phyloP scores from a whole-genome alignment of 805 yeast species.

The Ogataea trehaloabstinens region DNA sequence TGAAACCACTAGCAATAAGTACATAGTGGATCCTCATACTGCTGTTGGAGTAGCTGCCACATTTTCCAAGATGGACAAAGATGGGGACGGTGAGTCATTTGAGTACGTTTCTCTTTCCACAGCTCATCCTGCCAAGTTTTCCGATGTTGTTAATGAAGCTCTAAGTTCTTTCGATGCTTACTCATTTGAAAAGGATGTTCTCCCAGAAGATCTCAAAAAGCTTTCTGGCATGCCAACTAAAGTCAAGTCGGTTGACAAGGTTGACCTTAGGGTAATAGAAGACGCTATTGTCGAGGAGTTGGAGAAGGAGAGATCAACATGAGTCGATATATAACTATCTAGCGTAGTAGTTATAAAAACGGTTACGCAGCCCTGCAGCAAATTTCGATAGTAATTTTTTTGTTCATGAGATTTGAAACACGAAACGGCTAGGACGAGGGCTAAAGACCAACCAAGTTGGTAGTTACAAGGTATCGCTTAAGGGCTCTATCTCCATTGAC shows the following conservation, averaged over 20 bases:
- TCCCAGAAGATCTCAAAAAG: slow-evolving; percentile 82
- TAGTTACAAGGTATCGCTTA: no score
- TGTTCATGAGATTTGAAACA: slow-evolving; percentile 5
- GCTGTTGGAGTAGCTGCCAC: slow-evolving; percentile 91
- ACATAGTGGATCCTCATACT: slow-evolving; percentile 93
- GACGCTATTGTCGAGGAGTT: slow-evolving; percentile 71
- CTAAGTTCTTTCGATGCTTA: slow-evolving; percentile 64
- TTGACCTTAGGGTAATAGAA: slow-evolving; percentile 75
- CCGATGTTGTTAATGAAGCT: slow-evolving; percentile 90
- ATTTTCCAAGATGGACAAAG: slow-evolving; percentile 53
- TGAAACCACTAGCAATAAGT: slow-evolving; percentile 53
- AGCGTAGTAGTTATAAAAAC: no score
- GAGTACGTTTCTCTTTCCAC: slow-evolving; percentile 81
- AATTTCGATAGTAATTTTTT: no score
- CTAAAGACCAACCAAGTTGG: no score
- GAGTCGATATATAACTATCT: no score
- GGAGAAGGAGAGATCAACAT: slow-evolving; percentile 40
- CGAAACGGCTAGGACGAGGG: no score
- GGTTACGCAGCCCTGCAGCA: slow-evolving; percentile 21
- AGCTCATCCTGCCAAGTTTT: slow-evolving; percentile 98
- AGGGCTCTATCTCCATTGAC: no score
- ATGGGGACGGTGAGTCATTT: slow-evolving; percentile 35
- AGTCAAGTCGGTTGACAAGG: slow-evolving; percentile 64
- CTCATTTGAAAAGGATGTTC: slow-evolving; percentile 82
- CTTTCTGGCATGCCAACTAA: slow-evolving; percentile 72